These are phyloP conservation scores for Penicillium salamii DNA, from an alignment of 495 filamentous ascomycete genomes.

Conservation along the genomic window DNA sequence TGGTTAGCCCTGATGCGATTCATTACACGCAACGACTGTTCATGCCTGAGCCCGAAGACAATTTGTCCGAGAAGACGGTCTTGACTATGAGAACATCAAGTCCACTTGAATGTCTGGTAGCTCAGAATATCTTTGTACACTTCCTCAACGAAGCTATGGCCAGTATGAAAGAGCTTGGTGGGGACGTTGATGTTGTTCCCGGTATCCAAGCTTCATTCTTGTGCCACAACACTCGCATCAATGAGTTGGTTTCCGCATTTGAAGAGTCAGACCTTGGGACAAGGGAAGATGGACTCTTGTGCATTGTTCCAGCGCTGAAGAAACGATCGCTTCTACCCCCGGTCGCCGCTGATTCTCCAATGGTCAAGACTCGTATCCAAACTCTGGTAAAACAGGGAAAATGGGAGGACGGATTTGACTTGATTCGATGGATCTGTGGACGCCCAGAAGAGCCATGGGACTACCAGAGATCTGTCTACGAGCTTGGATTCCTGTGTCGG, in stretches of 20 bases:
- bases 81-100: constrained; percentile 26
- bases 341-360: constrained; percentile 19
- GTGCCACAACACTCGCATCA: constrained; percentile 18
- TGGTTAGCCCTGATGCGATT: constrained; percentile 22
- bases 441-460: too few relatives aligned
- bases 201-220: constrained; percentile 15
- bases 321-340: constrained; percentile 20
- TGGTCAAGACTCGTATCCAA: constrained; percentile 13
- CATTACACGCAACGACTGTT: constrained; percentile 22
- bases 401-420: constrained; percentile 24
- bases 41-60: constrained; percentile 12
- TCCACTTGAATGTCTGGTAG: constrained; percentile 27
- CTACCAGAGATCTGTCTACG: constrained; percentile 26
- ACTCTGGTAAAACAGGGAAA: constrained; percentile 5
- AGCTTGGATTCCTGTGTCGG: constrained; percentile 30
- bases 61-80: constrained; percentile 12
- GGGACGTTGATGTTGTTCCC: constrained; percentile 14
- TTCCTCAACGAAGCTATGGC: constrained; percentile 22
- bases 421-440: constrained; percentile 29
- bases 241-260: constrained; percentile 27
- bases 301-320: constrained; percentile 30
- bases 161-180: constrained; percentile 14
- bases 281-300: constrained; percentile 36
- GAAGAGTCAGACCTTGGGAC: constrained; percentile 21
- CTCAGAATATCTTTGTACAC: constrained; percentile 39